Evolutionary conservation across 352 stramenopile species (phyloP).

Genomic region (Phytopythium mirpurense): DNA sequence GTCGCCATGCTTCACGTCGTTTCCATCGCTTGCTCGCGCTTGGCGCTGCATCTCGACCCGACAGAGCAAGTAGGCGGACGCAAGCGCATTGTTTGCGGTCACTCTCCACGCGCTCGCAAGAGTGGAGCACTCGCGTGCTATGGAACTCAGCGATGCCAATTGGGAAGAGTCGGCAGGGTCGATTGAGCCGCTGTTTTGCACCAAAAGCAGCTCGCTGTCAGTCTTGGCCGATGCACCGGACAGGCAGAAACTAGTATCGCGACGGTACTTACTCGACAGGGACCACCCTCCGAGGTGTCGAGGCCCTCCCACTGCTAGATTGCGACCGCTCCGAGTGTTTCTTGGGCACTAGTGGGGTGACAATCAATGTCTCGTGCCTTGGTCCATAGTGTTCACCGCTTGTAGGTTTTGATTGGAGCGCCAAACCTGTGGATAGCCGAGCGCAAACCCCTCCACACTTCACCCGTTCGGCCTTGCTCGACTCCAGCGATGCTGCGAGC

Average conservation of each 20-base stretch:
- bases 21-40: background rate
- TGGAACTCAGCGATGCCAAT: background rate
- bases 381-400: background rate
- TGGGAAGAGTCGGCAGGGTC: too few species aligned
- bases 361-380: background rate
- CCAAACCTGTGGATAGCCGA: background rate
- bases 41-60: conserved; percentile 1
- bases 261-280: conserved; percentile 23
- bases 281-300: conserved; percentile 28
- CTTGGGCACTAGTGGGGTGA: conserved; percentile 1
- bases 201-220: conserved; percentile 8
- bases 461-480: background rate
- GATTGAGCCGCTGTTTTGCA: conserved; percentile 6
- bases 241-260: background rate
- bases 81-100: conserved; percentile 44
- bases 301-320: conserved; percentile 6
- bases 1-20: background rate
- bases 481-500: background rate
- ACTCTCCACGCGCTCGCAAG: conserved; percentile 40
- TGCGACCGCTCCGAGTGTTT: background rate
- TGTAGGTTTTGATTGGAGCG: background rate
- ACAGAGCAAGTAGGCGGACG: conserved; percentile 23
- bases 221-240: too few species aligned
- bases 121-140: conserved; percentile 14
- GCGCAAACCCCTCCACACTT: background rate